A percentile compares a stretch with the other conserved stretches of the same genome.
Conservation (phyloP, 2,329 filamentous ascomycete genomes). For the Aspergillus sp. region DNA sequence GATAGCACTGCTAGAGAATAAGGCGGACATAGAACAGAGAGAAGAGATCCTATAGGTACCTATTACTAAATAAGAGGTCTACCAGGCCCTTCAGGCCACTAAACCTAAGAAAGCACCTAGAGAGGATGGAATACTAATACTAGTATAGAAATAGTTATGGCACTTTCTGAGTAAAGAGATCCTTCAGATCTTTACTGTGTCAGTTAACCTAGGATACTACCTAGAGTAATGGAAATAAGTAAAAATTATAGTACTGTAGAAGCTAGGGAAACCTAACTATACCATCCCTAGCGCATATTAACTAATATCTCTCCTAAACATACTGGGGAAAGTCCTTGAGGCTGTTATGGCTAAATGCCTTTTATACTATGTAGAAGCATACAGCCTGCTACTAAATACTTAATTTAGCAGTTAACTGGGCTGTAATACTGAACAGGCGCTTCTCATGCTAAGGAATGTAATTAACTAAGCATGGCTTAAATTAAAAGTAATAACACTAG, state of each 20-base stretch:
- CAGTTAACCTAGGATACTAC: constrained; percentile 13
- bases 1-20: constrained; percentile 3
- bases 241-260: constrained; percentile 18
- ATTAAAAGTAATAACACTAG: too few relatives aligned
- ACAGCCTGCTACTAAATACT: constrained; percentile 15
- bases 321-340: constrained; percentile 16
- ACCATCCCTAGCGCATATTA: constrained; percentile 17
- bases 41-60: constrained; percentile 12
- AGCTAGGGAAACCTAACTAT: constrained; percentile 22
- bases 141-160: constrained; percentile 12
- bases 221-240: constrained; percentile 12
- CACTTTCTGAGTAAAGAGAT: constrained; percentile 1
- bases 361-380: constrained; percentile 11
- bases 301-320: constrained; percentile 19
- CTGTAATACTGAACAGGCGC: constrained; percentile 14
- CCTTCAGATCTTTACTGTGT: constrained; percentile 9
- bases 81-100: constrained; percentile 4
- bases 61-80: constrained; percentile 13
- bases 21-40: constrained; percentile 1
- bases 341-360: constrained; percentile 13
- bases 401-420: constrained; percentile 17
- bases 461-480: too few relatives aligned
- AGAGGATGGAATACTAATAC: constrained; percentile 11
- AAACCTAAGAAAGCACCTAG: constrained; percentile 13
- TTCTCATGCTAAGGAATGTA: too few relatives aligned